These are phyloP conservation scores for Sindora glabra DNA, from an alignment of 306 rosid genomes.

Conservation along the genomic window DNA sequence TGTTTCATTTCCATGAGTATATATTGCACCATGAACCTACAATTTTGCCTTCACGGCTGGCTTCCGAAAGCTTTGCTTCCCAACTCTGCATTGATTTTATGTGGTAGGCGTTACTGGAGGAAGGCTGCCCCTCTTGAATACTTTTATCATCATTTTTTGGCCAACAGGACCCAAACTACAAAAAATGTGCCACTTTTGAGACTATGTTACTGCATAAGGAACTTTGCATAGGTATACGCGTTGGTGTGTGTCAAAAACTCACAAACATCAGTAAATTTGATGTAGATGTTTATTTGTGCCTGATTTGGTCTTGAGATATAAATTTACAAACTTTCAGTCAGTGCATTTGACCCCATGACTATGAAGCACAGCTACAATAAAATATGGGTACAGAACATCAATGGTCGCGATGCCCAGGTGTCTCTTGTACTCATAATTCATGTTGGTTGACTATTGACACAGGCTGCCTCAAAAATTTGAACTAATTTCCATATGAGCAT, in stretches of 20 bases:
- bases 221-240: too few species aligned
- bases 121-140: neutral
- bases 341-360: neutral
- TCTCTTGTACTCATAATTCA: neutral
- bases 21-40: conserved; percentile 25
- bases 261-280: neutral
- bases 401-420: neutral
- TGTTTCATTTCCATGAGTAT: neutral
- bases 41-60: conserved; percentile 42
- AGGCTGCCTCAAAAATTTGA: neutral
- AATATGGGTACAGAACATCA: too few species aligned
- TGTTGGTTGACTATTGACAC: neutral
- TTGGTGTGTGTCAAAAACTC: too few species aligned
- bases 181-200: neutral
- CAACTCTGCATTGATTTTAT: conserved; percentile 46
- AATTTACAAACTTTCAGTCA: too few species aligned
- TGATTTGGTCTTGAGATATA: neutral
- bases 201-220: too few species aligned
- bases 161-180: conserved; percentile 4
- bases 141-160: neutral
- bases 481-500: neutral
- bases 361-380: too few species aligned
- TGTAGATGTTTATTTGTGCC: neutral
- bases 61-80: conserved; percentile 58
- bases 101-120: conserved; percentile 39